Evolutionary conservation across 345 rosid genomes (phyloP).

Genomic region (Atalantia buxifolia): DNA sequence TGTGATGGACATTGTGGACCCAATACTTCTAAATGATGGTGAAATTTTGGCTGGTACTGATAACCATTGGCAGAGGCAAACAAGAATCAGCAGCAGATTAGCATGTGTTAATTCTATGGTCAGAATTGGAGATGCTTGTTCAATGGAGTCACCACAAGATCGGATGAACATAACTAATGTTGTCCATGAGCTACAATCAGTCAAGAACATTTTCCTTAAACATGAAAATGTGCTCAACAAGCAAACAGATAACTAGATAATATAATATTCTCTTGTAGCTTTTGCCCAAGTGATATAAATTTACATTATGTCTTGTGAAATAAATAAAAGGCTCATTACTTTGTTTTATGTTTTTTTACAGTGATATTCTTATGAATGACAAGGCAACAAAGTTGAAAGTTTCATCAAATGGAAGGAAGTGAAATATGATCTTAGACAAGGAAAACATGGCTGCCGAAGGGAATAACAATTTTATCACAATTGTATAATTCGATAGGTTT

Average conservation of each 20-base stretch:
- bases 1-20: slow-evolving; percentile 16
- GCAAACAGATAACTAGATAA: neutral
- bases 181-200: neutral
- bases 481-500: no score
- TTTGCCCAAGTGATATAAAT: no score
- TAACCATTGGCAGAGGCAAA: neutral
- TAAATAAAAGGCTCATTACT: no score
- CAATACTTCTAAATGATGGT: neutral
- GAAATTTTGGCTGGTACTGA: neutral
- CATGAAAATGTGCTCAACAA: neutral
- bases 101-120: slow-evolving; percentile 6
- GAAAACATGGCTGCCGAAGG: no score
- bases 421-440: no score
- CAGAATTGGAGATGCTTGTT: slow-evolving; percentile 24
- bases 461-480: no score
- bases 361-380: no score
- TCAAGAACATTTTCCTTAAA: neutral
- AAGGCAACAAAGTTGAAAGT: no score
- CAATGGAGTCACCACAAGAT: slow-evolving; percentile 9
- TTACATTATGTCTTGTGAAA: no score
- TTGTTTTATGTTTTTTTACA: no score
- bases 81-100: neutral
- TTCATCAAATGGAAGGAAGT: no score
- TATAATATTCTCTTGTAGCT: neutral
- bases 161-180: neutral